A percentile compares a stretch with the other conserved stretches of the same genome.
Evolutionary conservation across 495 filamentous ascomycete genomes (phyloP).

Genomic region (Platismatia glauca): DNA sequence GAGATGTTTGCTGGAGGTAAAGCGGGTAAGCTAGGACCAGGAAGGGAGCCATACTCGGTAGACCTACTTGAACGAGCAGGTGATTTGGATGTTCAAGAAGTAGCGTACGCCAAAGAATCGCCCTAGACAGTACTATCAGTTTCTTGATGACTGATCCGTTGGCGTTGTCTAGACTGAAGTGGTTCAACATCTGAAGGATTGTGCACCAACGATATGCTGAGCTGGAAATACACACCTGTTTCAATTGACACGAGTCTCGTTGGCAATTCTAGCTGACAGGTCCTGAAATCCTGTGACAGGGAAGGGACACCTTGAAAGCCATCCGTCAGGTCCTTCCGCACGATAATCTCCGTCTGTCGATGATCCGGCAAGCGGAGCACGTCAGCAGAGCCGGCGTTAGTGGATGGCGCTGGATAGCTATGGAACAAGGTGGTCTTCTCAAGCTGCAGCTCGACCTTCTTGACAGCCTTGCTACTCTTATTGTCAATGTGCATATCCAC

Average conservation of each 20-base stretch:
- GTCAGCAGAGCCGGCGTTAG: conserved; percentile 37
- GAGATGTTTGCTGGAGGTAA: conserved; percentile 33
- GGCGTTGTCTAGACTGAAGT: neutral
- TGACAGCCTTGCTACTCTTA: conserved; percentile 37
- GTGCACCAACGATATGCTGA: neutral
- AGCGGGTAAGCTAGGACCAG: neutral
- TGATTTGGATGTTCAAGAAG: conserved; percentile 41
- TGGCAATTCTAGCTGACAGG: conserved; percentile 44
- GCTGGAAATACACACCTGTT: conserved; percentile 28
- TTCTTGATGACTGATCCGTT: neutral
- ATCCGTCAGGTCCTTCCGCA: conserved; percentile 33
- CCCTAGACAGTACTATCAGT: conserved; percentile 8
- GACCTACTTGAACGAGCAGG: conserved; percentile 36
- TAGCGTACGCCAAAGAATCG: conserved; percentile 45
- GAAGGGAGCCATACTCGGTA: neutral
- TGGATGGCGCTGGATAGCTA: conserved; percentile 38
- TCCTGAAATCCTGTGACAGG: conserved; percentile 39
- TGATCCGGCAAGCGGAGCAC: conserved; percentile 44
- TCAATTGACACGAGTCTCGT: conserved; percentile 41
- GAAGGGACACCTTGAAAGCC: conserved; percentile 40
- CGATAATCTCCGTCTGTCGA: conserved; percentile 36
- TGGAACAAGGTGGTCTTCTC: conserved; percentile 26
- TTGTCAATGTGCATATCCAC: conserved; percentile 46
- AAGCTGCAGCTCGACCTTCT: conserved; percentile 40
- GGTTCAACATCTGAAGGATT: neutral